These are phyloP conservation scores for Colletotrichum sp. DNA, from an alignment of 2,329 filamentous ascomycete genomes.

Conservation along the genomic window DNA sequence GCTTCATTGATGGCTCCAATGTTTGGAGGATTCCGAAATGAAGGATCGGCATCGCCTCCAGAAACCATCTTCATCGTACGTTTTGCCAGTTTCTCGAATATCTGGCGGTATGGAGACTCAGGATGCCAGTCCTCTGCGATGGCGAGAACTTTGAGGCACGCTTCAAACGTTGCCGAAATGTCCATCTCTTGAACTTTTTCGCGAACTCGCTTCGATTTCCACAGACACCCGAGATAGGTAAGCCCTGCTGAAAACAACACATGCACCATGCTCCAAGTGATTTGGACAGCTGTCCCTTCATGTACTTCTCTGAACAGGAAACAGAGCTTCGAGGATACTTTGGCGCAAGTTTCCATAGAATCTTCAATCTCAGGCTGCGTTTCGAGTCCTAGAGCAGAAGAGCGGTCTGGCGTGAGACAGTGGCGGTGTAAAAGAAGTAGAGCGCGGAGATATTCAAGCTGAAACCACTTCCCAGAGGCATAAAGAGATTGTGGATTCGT, in stretches of 20 bases:
- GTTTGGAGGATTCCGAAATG: neutral
- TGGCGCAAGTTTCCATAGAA: neutral
- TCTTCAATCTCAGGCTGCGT: neutral
- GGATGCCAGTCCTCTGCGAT: neutral
- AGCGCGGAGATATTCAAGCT: neutral
- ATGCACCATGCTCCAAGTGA: neutral
- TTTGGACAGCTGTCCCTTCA: neutral
- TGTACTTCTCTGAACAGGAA: neutral
- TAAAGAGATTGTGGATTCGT: neutral
- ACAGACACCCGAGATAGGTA: neutral
- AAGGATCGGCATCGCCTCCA: neutral
- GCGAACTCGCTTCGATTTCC: neutral
- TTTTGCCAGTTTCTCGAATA: neutral
- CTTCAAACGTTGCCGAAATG: neutral
- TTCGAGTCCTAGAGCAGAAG: neutral
- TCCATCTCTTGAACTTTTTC: neutral
- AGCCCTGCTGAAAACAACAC: neutral
- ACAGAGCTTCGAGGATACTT: neutral
- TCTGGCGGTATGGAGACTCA: neutral
- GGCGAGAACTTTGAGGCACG: neutral
- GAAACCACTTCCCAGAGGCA: neutral
- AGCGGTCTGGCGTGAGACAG: neutral
- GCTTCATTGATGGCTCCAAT: neutral
- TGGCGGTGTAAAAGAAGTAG: neutral
- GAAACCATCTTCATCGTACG: neutral